phyloP scores from a whole-genome alignment of 441 rosid species.

The Brassica hybrid region DNA sequence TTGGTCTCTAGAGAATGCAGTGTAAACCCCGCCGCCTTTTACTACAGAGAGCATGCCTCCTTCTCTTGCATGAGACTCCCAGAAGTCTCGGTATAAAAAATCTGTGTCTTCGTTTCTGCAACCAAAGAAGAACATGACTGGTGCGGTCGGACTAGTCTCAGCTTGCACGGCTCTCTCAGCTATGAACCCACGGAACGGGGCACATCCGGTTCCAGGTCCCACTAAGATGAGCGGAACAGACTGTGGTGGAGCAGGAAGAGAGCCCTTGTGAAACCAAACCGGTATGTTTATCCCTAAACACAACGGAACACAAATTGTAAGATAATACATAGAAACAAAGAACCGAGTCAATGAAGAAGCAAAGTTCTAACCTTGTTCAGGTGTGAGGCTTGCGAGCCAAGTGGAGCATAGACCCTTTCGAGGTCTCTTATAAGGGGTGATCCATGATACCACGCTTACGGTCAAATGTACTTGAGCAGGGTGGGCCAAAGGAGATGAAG shows the following conservation, averaged over 20 bases:
- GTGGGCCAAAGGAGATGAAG: conserved; percentile 86
- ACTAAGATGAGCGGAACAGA: conserved; percentile 78
- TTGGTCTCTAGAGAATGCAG: conserved; percentile 93
- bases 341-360: conserved; percentile 4
- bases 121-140: conserved; percentile 80
- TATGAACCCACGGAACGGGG: conserved; percentile 88
- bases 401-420: conserved; percentile 83
- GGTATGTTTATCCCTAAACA: conserved; percentile 65
- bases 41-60: conserved; percentile 71
- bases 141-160: conserved; percentile 54
- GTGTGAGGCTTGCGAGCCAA: conserved; percentile 84
- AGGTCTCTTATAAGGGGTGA: conserved; percentile 85
- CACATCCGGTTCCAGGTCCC: conserved; percentile 98
- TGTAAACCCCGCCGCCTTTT: conserved; percentile 80
- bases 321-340: conserved; percentile 19
- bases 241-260: conserved; percentile 75
- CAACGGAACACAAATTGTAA: neutral
- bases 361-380: conserved; percentile 61
- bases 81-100: conserved; percentile 76
- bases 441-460: conserved; percentile 81
- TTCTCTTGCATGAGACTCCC: conserved; percentile 58
- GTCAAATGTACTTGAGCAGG: conserved; percentile 89
- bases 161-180: conserved; percentile 80
- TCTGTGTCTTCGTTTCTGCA: conserved; percentile 82
- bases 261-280: conserved; percentile 82